phyloP scores from a whole-genome alignment of 208 protist genomes.

The Phytomonas francai region DNA sequence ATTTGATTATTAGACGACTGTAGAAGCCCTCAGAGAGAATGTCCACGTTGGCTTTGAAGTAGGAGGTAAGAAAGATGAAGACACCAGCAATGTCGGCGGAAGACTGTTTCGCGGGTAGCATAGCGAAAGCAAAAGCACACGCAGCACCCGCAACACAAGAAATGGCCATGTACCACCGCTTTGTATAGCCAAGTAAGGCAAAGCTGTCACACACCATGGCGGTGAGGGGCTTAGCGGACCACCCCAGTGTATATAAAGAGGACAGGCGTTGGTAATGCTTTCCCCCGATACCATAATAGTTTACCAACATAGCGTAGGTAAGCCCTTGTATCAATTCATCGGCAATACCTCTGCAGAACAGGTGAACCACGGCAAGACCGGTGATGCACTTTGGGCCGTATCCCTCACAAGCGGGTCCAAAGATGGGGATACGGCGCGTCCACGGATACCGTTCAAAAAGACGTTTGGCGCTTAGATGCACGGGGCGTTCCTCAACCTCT shows the following conservation, averaged over 20 bases:
- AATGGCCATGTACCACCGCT: conserved; percentile 59
- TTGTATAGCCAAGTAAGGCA: conserved; percentile 59
- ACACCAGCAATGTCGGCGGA: conserved; percentile 32
- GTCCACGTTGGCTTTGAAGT: conserved; percentile 58
- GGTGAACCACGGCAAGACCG: conserved; percentile 31
- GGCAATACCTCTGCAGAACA: conserved; percentile 50
- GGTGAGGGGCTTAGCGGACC: conserved; percentile 57
- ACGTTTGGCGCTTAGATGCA: conserved; percentile 21
- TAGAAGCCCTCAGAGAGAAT: conserved; percentile 78
- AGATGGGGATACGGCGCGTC: conserved; percentile 28
- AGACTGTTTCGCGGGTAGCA: conserved; percentile 31
- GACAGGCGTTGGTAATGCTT: conserved; percentile 44
- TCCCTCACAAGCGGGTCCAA: conserved; percentile 26
- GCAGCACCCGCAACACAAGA: conserved; percentile 40
- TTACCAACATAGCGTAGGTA: conserved; percentile 39
- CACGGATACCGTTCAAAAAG: conserved; percentile 27
- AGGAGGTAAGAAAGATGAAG: conserved; percentile 55
- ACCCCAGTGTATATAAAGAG: conserved; percentile 38
- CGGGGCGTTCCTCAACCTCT: not conserved
- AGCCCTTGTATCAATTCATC: conserved; percentile 34
- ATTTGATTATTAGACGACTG: conserved; percentile 50
- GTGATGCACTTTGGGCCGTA: conserved; percentile 32
- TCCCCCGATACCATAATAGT: conserved; percentile 24
- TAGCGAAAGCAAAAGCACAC: conserved; percentile 35
- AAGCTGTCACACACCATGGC: conserved; percentile 62